Evolutionary conservation across 257 asterid species (phyloP).

Genomic region (Capsicum baccatum): DNA sequence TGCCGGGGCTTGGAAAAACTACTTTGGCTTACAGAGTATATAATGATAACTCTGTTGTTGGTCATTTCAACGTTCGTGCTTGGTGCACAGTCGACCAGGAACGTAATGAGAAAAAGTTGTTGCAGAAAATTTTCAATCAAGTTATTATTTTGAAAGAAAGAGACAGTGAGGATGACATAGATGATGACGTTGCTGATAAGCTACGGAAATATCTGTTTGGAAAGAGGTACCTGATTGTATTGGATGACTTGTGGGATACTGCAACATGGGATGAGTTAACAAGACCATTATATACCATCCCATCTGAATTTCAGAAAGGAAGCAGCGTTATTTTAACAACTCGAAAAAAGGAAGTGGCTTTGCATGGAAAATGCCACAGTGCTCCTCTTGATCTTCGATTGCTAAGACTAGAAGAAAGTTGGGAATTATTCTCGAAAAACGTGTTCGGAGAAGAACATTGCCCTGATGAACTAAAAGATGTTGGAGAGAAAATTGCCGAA

Average conservation of each 20-base stretch:
- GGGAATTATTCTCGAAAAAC: conserved; percentile 34
- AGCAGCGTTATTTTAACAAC: conserved; percentile 35
- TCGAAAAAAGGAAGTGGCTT: background rate
- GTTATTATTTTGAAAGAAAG: background rate
- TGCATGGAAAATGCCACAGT: background rate
- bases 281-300: background rate
- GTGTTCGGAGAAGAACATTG: conserved; percentile 25
- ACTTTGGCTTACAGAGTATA: background rate
- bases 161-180: background rate
- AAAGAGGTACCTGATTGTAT: conserved; percentile 32
- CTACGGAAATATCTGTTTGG: background rate
- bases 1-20: conserved; percentile 2
- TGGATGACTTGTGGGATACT: conserved; percentile 38
- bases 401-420: conserved; percentile 24
- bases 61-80: conserved; percentile 26
- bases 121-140: background rate
- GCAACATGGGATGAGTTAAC: conserved; percentile 32
- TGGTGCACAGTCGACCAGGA: conserved; percentile 25
- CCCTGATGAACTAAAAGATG: conserved; percentile 32
- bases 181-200: conserved; percentile 18
- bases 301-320: background rate
- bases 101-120: background rate
- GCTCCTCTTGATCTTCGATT: background rate
- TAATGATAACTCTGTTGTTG: background rate
- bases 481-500: conserved; percentile 32